phyloP scores from a whole-genome alignment of 176 grass and related monocot genomes.

The Oryza meyeriana region DNA sequence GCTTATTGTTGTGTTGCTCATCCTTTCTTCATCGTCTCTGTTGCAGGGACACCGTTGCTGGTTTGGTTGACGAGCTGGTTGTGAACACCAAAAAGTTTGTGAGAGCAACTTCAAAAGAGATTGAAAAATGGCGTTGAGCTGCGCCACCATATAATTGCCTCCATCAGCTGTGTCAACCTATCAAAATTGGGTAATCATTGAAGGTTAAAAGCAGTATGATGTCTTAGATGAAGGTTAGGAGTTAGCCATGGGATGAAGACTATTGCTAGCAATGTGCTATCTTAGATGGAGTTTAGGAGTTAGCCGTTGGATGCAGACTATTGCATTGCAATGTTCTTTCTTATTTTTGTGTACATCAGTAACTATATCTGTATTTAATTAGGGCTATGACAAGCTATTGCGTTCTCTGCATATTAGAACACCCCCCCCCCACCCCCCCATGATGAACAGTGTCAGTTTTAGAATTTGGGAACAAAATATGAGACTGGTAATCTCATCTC shows the following conservation, averaged over 20 bases:
- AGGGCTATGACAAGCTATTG: neutral
- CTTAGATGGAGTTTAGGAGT: constrained; percentile 14
- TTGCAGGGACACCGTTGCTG: constrained; percentile 60
- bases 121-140: constrained; percentile 69
- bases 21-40: constrained; percentile 9
- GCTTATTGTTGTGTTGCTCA: neutral
- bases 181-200: neutral
- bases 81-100: constrained; percentile 76
- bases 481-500: neutral
- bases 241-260: neutral
- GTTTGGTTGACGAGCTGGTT: constrained; percentile 61
- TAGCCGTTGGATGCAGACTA: neutral
- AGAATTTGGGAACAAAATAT: neutral
- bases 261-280: neutral
- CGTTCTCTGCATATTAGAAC: neutral
- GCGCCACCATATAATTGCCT: neutral
- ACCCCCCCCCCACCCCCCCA: neutral
- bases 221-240: neutral
- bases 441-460: neutral
- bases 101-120: constrained; percentile 62
- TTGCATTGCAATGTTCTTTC: neutral
- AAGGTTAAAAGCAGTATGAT: neutral
- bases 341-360: neutral
- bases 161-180: neutral
- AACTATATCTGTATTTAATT: constrained; percentile 35